These are phyloP conservation scores for Aotearoamyces nothofagi DNA, from an alignment of 2,329 filamentous ascomycete genomes.

Conservation along the genomic window DNA sequence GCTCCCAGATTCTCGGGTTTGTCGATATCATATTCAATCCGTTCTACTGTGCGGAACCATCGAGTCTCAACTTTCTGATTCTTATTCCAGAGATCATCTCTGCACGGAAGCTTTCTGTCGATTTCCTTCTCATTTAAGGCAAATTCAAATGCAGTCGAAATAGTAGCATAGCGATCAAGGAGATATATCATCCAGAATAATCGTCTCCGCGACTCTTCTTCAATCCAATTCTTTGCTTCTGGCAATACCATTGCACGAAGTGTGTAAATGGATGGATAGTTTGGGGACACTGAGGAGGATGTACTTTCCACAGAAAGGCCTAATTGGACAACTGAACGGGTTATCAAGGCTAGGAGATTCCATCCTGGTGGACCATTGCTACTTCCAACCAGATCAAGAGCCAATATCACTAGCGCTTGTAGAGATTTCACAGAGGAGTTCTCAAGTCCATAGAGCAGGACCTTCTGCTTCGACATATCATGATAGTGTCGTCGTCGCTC, in stretches of 20 bases:
- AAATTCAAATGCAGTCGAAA: slow-evolving; percentile 86
- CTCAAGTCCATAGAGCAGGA: slow-evolving; percentile 75
- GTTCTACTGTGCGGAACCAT: slow-evolving; percentile 50
- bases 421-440: slow-evolving; percentile 80
- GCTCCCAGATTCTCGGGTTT: slow-evolving; percentile 71
- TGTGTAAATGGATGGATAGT: slow-evolving; percentile 78
- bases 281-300: slow-evolving; percentile 62
- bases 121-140: slow-evolving; percentile 81
- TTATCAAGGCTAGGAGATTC: slow-evolving; percentile 83
- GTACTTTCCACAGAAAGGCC: slow-evolving; percentile 73
- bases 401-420: slow-evolving; percentile 76
- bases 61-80: slow-evolving; percentile 74
- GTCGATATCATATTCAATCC: slow-evolving; percentile 47
- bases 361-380: slow-evolving; percentile 85
- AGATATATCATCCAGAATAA: slow-evolving; percentile 94
- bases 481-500: slow-evolving; percentile 64
- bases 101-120: slow-evolving; percentile 72
- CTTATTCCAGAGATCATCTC: slow-evolving; percentile 72
- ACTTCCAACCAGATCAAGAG: slow-evolving; percentile 69
- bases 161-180: slow-evolving; percentile 77
- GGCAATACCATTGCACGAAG: slow-evolving; percentile 72
- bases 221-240: slow-evolving; percentile 71
- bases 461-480: slow-evolving; percentile 68
- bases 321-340: slow-evolving; percentile 74
- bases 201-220: slow-evolving; percentile 72